Evolutionary conservation across 2,329 filamentous ascomycete species (phyloP).

Genomic region (Pyrenophora tritici-repentis): DNA sequence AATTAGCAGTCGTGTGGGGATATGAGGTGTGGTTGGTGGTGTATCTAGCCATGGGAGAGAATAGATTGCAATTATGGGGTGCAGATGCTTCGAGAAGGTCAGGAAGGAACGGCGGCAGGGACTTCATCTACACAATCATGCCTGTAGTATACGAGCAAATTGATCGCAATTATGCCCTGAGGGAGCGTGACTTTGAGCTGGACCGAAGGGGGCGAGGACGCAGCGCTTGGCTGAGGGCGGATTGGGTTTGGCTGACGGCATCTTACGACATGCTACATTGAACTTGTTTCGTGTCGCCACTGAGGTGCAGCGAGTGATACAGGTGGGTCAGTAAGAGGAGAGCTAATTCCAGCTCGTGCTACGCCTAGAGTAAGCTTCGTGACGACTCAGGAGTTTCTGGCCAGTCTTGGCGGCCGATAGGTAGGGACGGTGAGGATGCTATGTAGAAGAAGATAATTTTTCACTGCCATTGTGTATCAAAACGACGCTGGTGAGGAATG

Average conservation of each 20-base stretch:
- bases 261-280: slow-evolving; percentile 33
- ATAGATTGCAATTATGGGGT: slow-evolving; percentile 44
- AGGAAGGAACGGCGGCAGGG: slow-evolving; percentile 26
- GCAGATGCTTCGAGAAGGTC: slow-evolving; percentile 41
- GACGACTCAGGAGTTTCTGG: not conserved
- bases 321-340: slow-evolving; percentile 25
- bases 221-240: slow-evolving; percentile 18
- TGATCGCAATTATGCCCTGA: slow-evolving; percentile 25
- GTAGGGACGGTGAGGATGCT: too few relatives aligned
- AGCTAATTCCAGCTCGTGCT: slow-evolving; percentile 19
- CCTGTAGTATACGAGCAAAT: slow-evolving; percentile 18
- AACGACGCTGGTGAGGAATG: not conserved
- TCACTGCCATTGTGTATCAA: not conserved
- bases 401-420: too few relatives aligned
- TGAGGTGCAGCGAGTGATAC: slow-evolving; percentile 29
- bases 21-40: slow-evolving; percentile 28
- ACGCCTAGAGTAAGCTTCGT: slow-evolving; percentile 7
- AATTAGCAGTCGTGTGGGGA: slow-evolving; percentile 40
- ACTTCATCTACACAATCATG: slow-evolving; percentile 17
- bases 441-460: not conserved
- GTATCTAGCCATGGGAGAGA: slow-evolving; percentile 25
- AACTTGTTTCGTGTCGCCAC: slow-evolving; percentile 38
- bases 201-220: slow-evolving; percentile 20
- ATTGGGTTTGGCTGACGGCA: slow-evolving; percentile 33
- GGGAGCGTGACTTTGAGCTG: slow-evolving; percentile 20